phyloP scores from a whole-genome alignment of 176 grass and related monocot genomes.

The Carex pumila region DNA sequence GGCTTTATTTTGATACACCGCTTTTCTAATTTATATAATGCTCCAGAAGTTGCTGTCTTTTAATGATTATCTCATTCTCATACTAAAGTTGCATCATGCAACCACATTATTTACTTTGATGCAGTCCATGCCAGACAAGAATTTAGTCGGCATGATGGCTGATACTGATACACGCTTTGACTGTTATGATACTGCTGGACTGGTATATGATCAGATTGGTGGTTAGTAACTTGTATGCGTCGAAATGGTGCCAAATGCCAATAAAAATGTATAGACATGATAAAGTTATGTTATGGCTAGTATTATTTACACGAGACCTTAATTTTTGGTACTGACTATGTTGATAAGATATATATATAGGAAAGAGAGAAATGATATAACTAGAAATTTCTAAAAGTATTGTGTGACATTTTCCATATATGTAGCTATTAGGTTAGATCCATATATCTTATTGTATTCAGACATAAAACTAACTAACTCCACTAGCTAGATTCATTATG shows the following conservation, averaged over 20 bases:
- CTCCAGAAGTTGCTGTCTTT: not conserved
- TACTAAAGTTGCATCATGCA: not conserved
- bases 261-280: not conserved
- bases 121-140: not conserved
- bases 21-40: not conserved
- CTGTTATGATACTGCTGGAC: not conserved
- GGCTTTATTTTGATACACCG: not conserved
- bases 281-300: not conserved
- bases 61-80: not conserved
- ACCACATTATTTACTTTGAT: not conserved
- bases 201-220: not conserved
- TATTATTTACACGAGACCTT: not conserved
- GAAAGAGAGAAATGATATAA: not conserved
- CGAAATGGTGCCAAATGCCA: not conserved
- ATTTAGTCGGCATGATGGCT: not conserved
- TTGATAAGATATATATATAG: not conserved
- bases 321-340: not conserved
- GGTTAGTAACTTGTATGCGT: not conserved
- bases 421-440: not conserved
- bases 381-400: not conserved
- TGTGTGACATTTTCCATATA: not conserved
- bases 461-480: constrained; percentile 26
- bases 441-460: not conserved
- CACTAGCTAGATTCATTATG: not conserved
- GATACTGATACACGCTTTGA: not conserved